A percentile compares a stretch with the other conserved stretches of the same genome.
phyloP scores from a whole-genome alignment of 352 stramenopile species.

The Achlya hypogyna region DNA sequence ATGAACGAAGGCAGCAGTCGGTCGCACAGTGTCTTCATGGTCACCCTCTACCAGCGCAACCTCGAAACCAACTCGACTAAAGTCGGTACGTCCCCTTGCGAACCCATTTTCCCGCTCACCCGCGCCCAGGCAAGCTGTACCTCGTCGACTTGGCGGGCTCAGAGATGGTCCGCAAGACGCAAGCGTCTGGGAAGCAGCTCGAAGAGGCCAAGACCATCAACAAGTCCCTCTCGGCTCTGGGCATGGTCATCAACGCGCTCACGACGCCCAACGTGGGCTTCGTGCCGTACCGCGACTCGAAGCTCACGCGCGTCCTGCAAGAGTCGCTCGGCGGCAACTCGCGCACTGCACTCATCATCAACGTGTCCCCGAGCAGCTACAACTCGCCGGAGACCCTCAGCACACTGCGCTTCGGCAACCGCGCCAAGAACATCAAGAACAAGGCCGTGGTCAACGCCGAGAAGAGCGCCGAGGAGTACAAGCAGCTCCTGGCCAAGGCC shows the following conservation, averaged over 20 bases:
- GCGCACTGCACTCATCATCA: conserved; percentile 90
- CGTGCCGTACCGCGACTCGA: conserved; percentile 86
- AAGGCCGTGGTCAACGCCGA: conserved; percentile 91
- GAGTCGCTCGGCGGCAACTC: conserved; percentile 92
- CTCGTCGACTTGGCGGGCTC: conserved; percentile 91
- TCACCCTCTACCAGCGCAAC: conserved; percentile 84
- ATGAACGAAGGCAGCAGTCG: conserved; percentile 92
- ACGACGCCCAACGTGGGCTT: conserved; percentile 72
- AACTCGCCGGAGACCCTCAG: conserved; percentile 89
- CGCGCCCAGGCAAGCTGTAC: conserved; percentile 68
- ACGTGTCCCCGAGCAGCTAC: conserved; percentile 82
- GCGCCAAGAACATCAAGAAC: conserved; percentile 93
- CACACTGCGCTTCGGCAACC: conserved; percentile 85
- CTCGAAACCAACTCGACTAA: conserved; percentile 82
- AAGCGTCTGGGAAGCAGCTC: conserved; percentile 80
- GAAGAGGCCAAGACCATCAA: conserved; percentile 97
- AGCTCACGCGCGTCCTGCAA: conserved; percentile 88
- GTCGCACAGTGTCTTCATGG: conserved; percentile 89
- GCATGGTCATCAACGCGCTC: conserved; percentile 92
- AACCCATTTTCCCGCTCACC: background rate
- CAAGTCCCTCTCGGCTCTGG: conserved; percentile 88
- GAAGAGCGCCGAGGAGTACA: conserved; percentile 86
- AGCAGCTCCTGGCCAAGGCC: conserved; percentile 65
- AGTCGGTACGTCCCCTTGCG: conserved; percentile 20
- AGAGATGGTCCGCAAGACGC: conserved; percentile 92